Evolutionary conservation across 2,329 filamentous ascomycete genomes (phyloP), one percentile per base, ranked within the genome.

Genomic region (Neopestalotiopsis sp.): DNA sequence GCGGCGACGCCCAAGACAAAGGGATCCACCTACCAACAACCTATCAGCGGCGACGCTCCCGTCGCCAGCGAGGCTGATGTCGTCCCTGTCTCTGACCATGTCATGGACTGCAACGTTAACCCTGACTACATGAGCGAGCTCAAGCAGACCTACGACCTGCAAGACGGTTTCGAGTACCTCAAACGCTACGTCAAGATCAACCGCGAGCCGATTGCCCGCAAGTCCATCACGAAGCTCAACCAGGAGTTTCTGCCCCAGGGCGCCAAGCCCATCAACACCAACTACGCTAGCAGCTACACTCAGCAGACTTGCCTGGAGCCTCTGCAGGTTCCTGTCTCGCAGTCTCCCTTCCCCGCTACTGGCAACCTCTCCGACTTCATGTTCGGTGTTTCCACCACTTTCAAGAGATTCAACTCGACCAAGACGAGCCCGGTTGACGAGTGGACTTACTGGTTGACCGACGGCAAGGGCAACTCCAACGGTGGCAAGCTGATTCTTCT

Each of bases 401-500:
- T 86, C 78, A 81, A 84, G 72, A 81, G 86, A 68, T 85, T 89
- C 72, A 85, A 80, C 74, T 84, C 87, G 71, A 78, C 82, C 0
- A 81, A 82, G 67, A 88, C 84, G 2, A 85, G 81, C 66, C 85
- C 86, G 0, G 84, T 89, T 65, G 84, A 85, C 70, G 87, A 89
- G 75, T 89, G 88, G 88, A 83, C 85, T 4, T 88, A 86, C 76
- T 89, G 87, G 87, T 80, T 89, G 69, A 89, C 87, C 2, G 85
- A 89, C 74, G 84, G 85, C 69, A 82, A 83, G 62, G 86, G 87
- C 59, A 79, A 82, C 66, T 86, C 86, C 40, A 89, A 89, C 71
- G 87, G 87, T 20, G 87, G 83, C 59, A 88, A 88, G 75, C 79
- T 89, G 68, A 76, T 89, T 12, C 79, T 89, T 4, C 81, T 88